Conservation (phyloP, 306 rosid species). For the Casuarina cunninghamiana region DNA sequence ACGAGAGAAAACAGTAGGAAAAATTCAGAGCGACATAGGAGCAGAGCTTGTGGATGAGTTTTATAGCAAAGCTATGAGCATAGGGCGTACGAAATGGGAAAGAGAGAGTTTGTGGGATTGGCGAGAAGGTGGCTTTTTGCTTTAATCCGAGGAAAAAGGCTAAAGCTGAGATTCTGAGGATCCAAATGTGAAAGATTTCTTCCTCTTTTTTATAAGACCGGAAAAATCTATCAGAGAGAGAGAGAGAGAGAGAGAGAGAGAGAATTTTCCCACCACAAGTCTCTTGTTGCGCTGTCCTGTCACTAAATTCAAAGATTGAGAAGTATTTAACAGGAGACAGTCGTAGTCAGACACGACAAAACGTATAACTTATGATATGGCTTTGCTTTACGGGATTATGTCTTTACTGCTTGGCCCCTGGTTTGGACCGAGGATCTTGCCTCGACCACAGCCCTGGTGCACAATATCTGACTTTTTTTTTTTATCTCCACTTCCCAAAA, state of each 20-base stretch:
- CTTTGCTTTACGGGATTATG: not conserved
- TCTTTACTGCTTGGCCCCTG: not conserved
- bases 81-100: not conserved
- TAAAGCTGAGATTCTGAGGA: constrained; percentile 82
- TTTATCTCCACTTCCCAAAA: no score
- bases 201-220: constrained; percentile 33
- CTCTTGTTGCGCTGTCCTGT: constrained; percentile 56
- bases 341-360: constrained; percentile 35
- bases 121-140: constrained; percentile 24
- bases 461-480: not conserved
- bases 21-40: not conserved
- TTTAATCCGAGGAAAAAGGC: constrained; percentile 33
- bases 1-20: not conserved
- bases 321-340: constrained; percentile 22
- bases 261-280: constrained; percentile 45
- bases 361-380: constrained; percentile 24
- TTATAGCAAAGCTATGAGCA: constrained; percentile 3
- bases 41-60: not conserved
- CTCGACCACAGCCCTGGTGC: not conserved
- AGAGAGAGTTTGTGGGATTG: not conserved
- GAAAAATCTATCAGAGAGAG: constrained; percentile 60
- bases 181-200: constrained; percentile 73
- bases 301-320: constrained; percentile 30
- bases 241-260: not conserved
- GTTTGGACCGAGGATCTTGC: constrained; percentile 28